Base-by-base conservation (phyloP, 257 asterid genomes). In the Solanum commersonii region DNA sequence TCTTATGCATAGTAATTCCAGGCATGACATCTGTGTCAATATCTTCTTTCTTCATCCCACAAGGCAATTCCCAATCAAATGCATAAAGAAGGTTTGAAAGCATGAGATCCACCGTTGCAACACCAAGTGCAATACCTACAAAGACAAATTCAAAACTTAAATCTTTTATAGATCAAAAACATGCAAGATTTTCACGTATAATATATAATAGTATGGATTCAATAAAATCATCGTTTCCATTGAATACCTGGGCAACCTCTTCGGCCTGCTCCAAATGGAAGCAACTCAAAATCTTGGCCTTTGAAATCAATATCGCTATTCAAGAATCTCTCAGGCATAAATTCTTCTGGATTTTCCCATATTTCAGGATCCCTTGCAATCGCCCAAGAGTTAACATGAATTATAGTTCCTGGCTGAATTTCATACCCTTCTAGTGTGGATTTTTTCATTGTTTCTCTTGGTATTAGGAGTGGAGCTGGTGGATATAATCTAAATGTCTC, bases 391-490 rank as follows among this genome's bases (percentile, higher is more conserved):
- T 5, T 49, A 6, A 16, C 60, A 49, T 49, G 9, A 15, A 49
- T 16, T 15, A 15, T 49, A 49, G 60, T 49, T 49, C 23, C 23
- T 5, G 22, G 3, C 23, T 49, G 9, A 49, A 49, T 49, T 49
- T 16, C 60, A 49, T 15, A 49, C 23, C 60, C 78, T 33, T 71
- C 78, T 31, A 71, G 25, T 16, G 2, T 15, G 42, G 78, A 15
- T 16, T 31, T 71, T 8, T 71, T 22, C 78, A 71, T 33, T 2
- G 78, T 15, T 23, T 71, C 42, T 71, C 78, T 71, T 16, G 78
- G 13, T 0, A 71, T 0, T 31, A 71, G 0, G 0, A 33, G 2
- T 16, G 42, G 42, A 71, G 0, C 42, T 6, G 78, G 25, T 31
- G 78, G 25, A 16, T 71, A 71, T 23, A 71, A 16, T 71, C 78